Evolutionary conservation across 345 rosid species (phyloP).

Genomic region (Carallia brachiata): DNA sequence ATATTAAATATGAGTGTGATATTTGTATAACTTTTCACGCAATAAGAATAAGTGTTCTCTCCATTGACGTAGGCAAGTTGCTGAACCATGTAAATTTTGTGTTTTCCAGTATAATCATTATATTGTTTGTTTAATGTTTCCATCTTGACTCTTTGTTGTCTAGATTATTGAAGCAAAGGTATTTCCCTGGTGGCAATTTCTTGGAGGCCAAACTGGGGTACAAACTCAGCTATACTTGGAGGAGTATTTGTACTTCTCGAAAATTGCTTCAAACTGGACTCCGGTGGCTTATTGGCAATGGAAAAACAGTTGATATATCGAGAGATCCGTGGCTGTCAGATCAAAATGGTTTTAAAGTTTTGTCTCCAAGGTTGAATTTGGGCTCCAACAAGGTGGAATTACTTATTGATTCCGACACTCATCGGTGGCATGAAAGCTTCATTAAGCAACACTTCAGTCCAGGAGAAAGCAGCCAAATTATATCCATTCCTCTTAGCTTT

Average conservation of each 20-base stretch:
- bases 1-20: no score
- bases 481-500: neutral
- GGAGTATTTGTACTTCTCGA: neutral
- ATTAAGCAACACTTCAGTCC: neutral
- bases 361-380: neutral
- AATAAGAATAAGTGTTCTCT: no score
- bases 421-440: neutral
- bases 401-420: neutral
- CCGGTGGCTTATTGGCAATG: neutral
- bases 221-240: conserved; percentile 2
- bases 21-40: no score
- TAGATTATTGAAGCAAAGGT: neutral
- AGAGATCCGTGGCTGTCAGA: neutral
- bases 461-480: neutral
- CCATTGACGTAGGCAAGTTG: no score
- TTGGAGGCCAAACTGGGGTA: neutral
- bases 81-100: no score
- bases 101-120: no score
- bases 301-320: neutral
- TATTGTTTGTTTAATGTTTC: no score
- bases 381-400: neutral
- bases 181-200: neutral
- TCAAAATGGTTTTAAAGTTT: neutral
- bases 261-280: neutral
- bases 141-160: neutral